Percentiles rank a stretch among this genome's conserved stretches.
Evolutionary conservation across 192 early-diverging fungal species (phyloP).

Genomic region (Linderina pennispora): DNA sequence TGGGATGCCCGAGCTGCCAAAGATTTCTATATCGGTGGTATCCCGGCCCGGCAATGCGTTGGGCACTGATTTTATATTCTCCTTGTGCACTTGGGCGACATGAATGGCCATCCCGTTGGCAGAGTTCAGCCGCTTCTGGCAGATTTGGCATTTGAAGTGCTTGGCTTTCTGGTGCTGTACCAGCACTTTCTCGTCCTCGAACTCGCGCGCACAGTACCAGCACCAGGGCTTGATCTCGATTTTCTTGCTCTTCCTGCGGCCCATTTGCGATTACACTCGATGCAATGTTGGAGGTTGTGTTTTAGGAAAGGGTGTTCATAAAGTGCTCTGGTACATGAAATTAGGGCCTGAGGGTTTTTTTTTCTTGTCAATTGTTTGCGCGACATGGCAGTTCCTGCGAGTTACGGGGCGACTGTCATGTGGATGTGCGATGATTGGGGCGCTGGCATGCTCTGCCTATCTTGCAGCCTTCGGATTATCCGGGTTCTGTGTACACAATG

Average conservation of each 20-base stretch:
- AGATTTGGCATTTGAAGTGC: slow-evolving; percentile 89
- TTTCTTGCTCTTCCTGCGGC: slow-evolving; percentile 61
- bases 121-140: slow-evolving; percentile 80
- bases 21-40: slow-evolving; percentile 84
- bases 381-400: too few relatives aligned
- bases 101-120: slow-evolving; percentile 89
- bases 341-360: too few relatives aligned
- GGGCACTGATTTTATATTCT: slow-evolving; percentile 64
- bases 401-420: too few relatives aligned
- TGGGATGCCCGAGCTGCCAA: slow-evolving; percentile 92
- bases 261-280: too few relatives aligned
- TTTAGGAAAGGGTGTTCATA: too few relatives aligned
- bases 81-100: slow-evolving; percentile 90
- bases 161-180: slow-evolving; percentile 90
- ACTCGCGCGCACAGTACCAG: slow-evolving; percentile 95
- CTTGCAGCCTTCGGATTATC: too few relatives aligned
- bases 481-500: too few relatives aligned
- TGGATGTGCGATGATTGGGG: too few relatives aligned
- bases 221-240: slow-evolving; percentile 68
- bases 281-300: too few relatives aligned
- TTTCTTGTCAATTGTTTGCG: too few relatives aligned
- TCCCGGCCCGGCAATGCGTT: slow-evolving; percentile 84
- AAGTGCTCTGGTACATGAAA: too few relatives aligned
- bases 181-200: slow-evolving; percentile 92
- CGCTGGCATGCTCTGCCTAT: too few relatives aligned